Evolutionary conservation across 2,329 filamentous ascomycete species (phyloP), one percentile per base, ranked within the genome.

Genomic region (Fonsecaea erecta): DNA sequence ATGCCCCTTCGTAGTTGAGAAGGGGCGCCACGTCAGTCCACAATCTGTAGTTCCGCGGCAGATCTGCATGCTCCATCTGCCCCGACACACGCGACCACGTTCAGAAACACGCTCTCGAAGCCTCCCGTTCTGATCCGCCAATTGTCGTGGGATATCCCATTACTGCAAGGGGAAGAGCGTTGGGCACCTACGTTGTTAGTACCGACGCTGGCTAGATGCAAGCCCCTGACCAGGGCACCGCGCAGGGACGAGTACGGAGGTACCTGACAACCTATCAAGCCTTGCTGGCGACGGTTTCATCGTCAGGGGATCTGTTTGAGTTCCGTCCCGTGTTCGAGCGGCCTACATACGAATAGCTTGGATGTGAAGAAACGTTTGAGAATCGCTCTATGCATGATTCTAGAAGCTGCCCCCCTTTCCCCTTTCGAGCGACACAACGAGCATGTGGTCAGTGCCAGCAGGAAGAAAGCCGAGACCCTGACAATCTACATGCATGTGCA

Each of bases 141-240:
- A 62, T 56, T 51, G 52, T n/a, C 14, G 6, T 6, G 28, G 24
- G 14, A n/a, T 8, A 62, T n/a, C 60, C 60, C 52, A 56, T 54
- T 62, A 56, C 60, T 56, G n/a, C n/a, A 62, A 55, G 34, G n/a
- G 46, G 60, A 35, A 62, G n/a, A 37, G 40, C 32, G 30, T 37
- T 28, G 28, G 18, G 32, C 28, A 34, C 24, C 26, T n/a, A 2
- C 9, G 52, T 54, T 34, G 16, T 24, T 18, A 18, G 21, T 34
- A 24, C 30, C 55, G 4, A 52, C 32, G n/a, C 32, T 48, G 28
- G 16, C n/a, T 28, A 32, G n/a, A 51, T 37, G 57, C 57, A 52
- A 35, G 30, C 57, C 57, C 57, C 57, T 58, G 55, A 58, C 57
- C 21, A 52, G 46, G 16, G 40, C 46, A n/a, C 1, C 37, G 37